These are phyloP conservation scores for Corymbia maculata DNA, from an alignment of 345 rosid genomes.

Conservation along the genomic window DNA sequence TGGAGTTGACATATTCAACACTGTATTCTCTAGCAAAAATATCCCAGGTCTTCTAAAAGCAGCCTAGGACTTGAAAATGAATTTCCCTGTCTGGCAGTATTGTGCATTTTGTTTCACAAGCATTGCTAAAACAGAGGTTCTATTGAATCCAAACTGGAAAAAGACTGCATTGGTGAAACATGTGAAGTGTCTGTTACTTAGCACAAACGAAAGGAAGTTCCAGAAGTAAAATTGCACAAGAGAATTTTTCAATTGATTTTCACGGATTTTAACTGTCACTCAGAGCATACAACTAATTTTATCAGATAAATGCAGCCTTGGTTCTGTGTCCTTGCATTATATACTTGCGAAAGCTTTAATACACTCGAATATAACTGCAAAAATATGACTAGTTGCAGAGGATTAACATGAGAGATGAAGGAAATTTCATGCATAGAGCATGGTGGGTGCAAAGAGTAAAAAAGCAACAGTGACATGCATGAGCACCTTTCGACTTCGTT, in stretches of 20 bases:
- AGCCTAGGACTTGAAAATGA: background rate
- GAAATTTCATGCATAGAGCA: background rate
- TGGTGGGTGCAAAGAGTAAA: background rate
- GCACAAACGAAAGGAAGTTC: background rate
- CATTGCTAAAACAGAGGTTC: background rate
- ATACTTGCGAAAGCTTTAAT: background rate
- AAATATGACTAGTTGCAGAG: background rate
- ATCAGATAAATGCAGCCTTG: background rate
- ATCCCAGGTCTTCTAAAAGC: background rate
- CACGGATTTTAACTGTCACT: background rate
- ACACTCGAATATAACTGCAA: background rate
- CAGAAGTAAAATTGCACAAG: background rate
- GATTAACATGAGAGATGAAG: background rate
- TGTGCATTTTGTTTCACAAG: background rate
- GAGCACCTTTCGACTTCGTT: background rate
- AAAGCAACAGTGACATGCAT: background rate
- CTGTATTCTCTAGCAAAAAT: background rate
- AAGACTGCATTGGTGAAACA: background rate
- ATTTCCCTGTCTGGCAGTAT: background rate
- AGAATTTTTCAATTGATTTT: background rate
- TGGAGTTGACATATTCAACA: background rate
- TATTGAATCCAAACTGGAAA: background rate
- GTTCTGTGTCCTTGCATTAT: background rate
- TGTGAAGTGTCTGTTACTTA: background rate
- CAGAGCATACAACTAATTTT: background rate